Evolutionary conservation across 2,329 filamentous ascomycete genomes (phyloP).

Genomic region (Stagonosporopsis tanaceti): DNA sequence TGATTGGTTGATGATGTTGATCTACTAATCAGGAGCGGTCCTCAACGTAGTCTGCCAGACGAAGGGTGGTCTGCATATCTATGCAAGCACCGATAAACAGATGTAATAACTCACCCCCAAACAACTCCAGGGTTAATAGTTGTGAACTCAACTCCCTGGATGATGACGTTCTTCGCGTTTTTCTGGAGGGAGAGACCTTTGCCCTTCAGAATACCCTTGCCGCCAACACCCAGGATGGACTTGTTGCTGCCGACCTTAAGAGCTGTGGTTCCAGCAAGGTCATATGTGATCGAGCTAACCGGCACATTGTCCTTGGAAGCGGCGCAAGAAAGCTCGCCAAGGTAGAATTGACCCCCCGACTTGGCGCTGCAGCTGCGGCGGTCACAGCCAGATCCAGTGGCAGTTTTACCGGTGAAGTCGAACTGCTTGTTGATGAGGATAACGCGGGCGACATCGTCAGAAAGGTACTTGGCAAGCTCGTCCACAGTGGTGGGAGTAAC

Average conservation of each 20-base stretch:
- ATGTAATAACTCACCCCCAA: constrained; percentile 35
- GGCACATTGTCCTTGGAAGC: constrained; percentile 24
- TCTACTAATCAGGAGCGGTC: no score
- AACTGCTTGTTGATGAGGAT: constrained; percentile 34
- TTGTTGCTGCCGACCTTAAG: constrained; percentile 53
- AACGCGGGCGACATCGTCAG: constrained; percentile 30
- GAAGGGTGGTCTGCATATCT: no score
- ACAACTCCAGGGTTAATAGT: constrained; percentile 50
- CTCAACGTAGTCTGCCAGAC: no score
- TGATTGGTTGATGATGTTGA: no score
- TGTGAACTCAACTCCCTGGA: constrained; percentile 53
- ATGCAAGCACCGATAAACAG: no score
- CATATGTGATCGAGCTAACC: constrained; percentile 44
- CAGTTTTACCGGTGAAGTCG: constrained; percentile 37
- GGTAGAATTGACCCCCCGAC: constrained; percentile 31
- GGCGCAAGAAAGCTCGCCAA: constrained; percentile 33
- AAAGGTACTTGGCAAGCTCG: constrained; percentile 32
- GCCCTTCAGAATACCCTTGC: constrained; percentile 52
- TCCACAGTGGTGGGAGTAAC: constrained; percentile 33
- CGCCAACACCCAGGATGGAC: constrained; percentile 52
- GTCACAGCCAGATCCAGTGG: constrained; percentile 32
- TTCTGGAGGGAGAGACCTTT: constrained; percentile 51
- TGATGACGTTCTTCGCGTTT: constrained; percentile 47
- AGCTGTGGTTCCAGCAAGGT: constrained; percentile 39
- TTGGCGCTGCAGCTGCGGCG: constrained; percentile 26